Evolutionary conservation across 257 asterid genomes (phyloP).

Genomic region (Asclepias syriaca): DNA sequence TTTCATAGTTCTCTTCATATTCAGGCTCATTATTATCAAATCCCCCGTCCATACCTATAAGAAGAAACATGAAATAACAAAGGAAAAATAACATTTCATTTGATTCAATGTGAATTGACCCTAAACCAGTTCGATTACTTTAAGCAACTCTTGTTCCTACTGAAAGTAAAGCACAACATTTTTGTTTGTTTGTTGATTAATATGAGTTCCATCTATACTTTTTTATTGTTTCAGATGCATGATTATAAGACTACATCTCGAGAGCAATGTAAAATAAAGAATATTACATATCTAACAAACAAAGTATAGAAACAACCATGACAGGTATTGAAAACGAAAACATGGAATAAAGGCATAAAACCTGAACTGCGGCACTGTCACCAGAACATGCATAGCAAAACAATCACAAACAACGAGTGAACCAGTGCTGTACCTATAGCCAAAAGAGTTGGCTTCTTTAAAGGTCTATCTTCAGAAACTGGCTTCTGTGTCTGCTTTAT

Average conservation of each 20-base stretch:
- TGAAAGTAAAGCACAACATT: not conserved
- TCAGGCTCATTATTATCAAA: slow-evolving; percentile 76
- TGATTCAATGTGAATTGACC: not conserved
- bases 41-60: slow-evolving; percentile 84
- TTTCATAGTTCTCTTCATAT: slow-evolving; percentile 63
- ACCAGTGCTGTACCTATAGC: slow-evolving; percentile 63
- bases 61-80: slow-evolving; percentile 13
- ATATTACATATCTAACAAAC: not conserved
- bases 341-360: not conserved
- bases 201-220: not conserved
- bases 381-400: not conserved
- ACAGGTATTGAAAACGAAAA: not conserved
- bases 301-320: not conserved
- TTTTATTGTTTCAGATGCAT: not conserved
- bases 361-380: not conserved
- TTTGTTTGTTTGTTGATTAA: not conserved
- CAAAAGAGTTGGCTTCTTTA: slow-evolving; percentile 85
- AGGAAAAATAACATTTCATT: not conserved
- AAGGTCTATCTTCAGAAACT: slow-evolving; percentile 81
- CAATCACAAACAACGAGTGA: not conserved
- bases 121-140: not conserved
- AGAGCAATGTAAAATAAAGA: not conserved
- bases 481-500: slow-evolving; percentile 63
- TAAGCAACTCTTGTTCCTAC: not conserved
- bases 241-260: not conserved